Evolutionary conservation across 805 yeast species (phyloP), one percentile per base, ranked within the genome.

Genomic region (Candida peoriensis): DNA sequence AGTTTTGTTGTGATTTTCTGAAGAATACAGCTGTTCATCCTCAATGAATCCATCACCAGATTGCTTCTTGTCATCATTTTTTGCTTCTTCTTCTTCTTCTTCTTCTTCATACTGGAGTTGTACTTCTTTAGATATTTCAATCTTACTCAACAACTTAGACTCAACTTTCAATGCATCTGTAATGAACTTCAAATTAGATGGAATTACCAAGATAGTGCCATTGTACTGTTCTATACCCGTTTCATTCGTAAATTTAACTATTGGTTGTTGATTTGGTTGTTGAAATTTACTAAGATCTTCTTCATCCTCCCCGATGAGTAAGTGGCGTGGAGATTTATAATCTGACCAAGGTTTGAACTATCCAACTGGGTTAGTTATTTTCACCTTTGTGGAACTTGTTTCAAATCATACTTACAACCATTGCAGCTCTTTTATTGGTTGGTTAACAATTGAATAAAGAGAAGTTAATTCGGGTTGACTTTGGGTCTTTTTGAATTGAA

Each of bases 301-400:
- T n/a, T n/a, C n/a, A n/a, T n/a, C n/a, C 30, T 71, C 75, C 30
- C 68, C 72, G 19, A 15, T 18, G 9, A 76, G 48, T 8, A 65
- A 42, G 50, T 76, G 79, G 41, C 81, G 69, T n/a, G 68, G 57
- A 22, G 66, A 69, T 30, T 55, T 47, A 13, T 24, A 24, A 25
- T 70, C 76, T 18, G 61, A 58, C 68, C 73, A 63, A 26, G 72
- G 74, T 61, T 70, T 70, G 41, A 70, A 61, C 67, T 63, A 24
- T 4, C 3, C n/a, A n/a, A n/a, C n/a, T 14, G 8, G 11, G n/a
- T 25, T 25, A 25, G 28, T 25, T 3, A 8, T 14, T 12, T 4
- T 25, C 8, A 3, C 20, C 7, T 25, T 16, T 14, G 19, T n/a
- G n/a, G n/a, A n/a, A n/a, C n/a, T n/a, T 10, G 8, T 15, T 16